phyloP scores from a whole-genome alignment of 352 stramenopile species.

The Pythium coloratum region DNA sequence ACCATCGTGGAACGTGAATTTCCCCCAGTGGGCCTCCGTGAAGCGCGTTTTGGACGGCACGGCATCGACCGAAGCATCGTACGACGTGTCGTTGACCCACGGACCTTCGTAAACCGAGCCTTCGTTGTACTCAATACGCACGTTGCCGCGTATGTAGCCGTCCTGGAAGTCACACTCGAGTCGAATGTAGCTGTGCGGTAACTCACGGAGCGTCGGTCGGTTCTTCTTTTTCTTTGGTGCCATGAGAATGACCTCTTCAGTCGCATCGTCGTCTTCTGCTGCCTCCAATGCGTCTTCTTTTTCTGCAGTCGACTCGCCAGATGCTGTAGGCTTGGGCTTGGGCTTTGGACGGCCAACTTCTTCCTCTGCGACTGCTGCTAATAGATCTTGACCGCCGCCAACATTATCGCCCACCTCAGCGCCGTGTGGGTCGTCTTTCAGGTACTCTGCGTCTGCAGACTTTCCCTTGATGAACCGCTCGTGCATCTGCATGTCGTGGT shows the following conservation, averaged over 20 bases:
- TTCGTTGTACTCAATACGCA: slow-evolving; percentile 79
- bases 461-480: slow-evolving; percentile 74
- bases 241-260: background rate
- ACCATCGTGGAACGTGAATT: slow-evolving; percentile 71
- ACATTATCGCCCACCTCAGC: slow-evolving; percentile 15
- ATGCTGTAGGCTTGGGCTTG: background rate
- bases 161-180: slow-evolving; percentile 76
- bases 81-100: slow-evolving; percentile 68
- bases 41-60: slow-evolving; percentile 58
- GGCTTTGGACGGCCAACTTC: background rate
- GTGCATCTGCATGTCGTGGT: slow-evolving; percentile 68
- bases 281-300: background rate
- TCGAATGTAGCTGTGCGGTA: slow-evolving; percentile 67
- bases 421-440: slow-evolving; percentile 36
- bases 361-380: slow-evolving; percentile 11
- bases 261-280: slow-evolving; percentile 1
- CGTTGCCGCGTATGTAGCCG: slow-evolving; percentile 58
- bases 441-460: slow-evolving; percentile 52
- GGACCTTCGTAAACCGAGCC: slow-evolving; percentile 78
- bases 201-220: slow-evolving; percentile 29
- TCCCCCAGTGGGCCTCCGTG: slow-evolving; percentile 56
- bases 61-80: slow-evolving; percentile 41
- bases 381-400: slow-evolving; percentile 13
- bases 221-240: slow-evolving; percentile 22
- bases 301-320: slow-evolving; percentile 2